These are phyloP conservation scores for Orbilia oligospora DNA, from an alignment of 2,329 filamentous ascomycete species.

Conservation along the genomic window DNA sequence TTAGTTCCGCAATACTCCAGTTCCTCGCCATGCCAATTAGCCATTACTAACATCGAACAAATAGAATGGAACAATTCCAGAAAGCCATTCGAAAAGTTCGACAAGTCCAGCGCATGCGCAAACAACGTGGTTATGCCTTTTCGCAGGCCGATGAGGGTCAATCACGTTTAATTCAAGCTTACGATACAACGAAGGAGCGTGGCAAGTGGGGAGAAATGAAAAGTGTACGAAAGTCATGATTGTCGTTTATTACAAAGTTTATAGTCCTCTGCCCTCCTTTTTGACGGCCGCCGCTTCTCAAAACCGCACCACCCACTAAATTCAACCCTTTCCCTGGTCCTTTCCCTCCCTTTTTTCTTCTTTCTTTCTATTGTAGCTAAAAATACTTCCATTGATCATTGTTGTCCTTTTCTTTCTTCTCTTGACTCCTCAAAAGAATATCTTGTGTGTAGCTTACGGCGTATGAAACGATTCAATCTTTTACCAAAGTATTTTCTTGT, in stretches of 20 bases:
- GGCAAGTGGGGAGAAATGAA: conserved; percentile 97
- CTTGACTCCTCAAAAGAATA: conserved; percentile 41
- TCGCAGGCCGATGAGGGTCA: conserved; percentile 97
- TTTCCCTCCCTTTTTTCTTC: conserved; percentile 57
- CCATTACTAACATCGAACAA: conserved; percentile 39
- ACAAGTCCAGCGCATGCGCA: conserved; percentile 98
- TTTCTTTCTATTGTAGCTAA: conserved; percentile 61
- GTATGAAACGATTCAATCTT: conserved; percentile 51
- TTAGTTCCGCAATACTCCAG: conserved; percentile 68
- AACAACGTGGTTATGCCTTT: conserved; percentile 98
- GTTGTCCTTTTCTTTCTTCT: background rate
- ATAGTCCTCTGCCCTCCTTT: conserved; percentile 50
- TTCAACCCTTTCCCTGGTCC: conserved; percentile 6
- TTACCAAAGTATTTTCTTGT: background rate
- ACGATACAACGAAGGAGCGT: conserved; percentile 93
- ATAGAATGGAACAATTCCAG: conserved; percentile 98
- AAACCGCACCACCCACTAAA: conserved; percentile 9
- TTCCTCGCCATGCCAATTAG: background rate
- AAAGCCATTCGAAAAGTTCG: conserved; percentile 98
- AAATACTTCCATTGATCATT: conserved; percentile 36
- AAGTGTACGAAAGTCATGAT: conserved; percentile 69
- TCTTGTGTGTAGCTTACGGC: conserved; percentile 53
- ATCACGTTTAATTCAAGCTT: conserved; percentile 93
- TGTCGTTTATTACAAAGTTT: conserved; percentile 58
- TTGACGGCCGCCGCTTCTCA: conserved; percentile 39